Conservation (phyloP, 2,329 filamentous ascomycete genomes). For the Clarireedia hainanense region DNA sequence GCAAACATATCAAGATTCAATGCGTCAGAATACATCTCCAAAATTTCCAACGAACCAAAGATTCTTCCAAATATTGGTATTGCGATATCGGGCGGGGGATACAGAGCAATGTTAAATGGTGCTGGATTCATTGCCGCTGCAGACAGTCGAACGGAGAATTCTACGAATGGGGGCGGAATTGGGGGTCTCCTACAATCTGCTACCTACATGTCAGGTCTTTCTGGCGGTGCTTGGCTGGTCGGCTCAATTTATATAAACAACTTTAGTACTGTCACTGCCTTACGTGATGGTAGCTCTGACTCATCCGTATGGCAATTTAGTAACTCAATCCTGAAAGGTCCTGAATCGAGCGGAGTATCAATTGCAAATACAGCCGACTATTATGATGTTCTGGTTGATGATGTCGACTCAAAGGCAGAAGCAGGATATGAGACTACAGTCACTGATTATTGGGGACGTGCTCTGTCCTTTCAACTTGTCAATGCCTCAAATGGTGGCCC, state of each 20-base stretch:
- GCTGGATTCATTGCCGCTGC: constrained; percentile 74
- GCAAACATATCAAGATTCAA: constrained; percentile 73
- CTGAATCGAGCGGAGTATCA: constrained; percentile 40
- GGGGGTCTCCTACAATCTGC: constrained; percentile 73
- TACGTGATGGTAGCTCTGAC: constrained; percentile 39
- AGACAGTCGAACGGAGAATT: constrained; percentile 60
- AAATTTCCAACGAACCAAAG: constrained; percentile 54
- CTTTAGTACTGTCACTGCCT: constrained; percentile 58
- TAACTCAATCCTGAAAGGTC: constrained; percentile 53
- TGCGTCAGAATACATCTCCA: constrained; percentile 43
- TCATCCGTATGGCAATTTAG: constrained; percentile 52
- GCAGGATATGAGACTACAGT: constrained; percentile 63
- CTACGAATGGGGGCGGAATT: constrained; percentile 57
- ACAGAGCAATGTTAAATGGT: constrained; percentile 77
- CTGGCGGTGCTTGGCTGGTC: constrained; percentile 79
- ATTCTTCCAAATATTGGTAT: constrained; percentile 63
- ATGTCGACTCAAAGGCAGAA: constrained; percentile 52
- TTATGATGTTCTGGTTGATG: constrained; percentile 50
- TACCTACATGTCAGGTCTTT: constrained; percentile 74
- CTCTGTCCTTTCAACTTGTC: constrained; percentile 75
- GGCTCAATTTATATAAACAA: constrained; percentile 72
- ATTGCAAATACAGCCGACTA: constrained; percentile 51
- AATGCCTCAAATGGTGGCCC: constrained; percentile 68
- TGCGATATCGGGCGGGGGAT: constrained; percentile 76
- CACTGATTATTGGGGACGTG: constrained; percentile 85